Base-by-base conservation (phyloP, 306 rosid species). In the Herpetospermum pedunculosum region DNA sequence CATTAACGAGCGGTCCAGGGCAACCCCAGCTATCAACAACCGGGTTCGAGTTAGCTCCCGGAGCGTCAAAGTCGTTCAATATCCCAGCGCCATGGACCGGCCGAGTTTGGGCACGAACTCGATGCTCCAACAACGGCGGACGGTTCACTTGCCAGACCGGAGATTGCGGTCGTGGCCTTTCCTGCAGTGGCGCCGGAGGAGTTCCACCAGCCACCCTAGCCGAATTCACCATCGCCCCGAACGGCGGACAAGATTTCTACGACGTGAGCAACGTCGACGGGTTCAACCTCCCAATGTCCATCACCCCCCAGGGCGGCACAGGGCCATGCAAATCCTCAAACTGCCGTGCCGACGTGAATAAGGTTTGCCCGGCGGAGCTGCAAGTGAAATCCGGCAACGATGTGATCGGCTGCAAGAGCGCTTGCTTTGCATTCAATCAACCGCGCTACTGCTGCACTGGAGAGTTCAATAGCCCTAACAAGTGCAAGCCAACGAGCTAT, bases 361-460 rank as follows among this genome's bases (percentile, higher is more conserved):
- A 8, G 10, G 65, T 54, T 37, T 73, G 77, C 12, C 63, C 29
- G 0, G 1, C 8, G 0, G 49, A 73, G 37, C 21, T 73, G n/a
- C 77, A 73, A 5, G 65, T 73, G 47, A 53, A 21, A 48, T 10
- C 62, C 1, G 77, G 40, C 2, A 37, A 48, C 7, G 75, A 71
- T 10, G 75, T 71, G 9, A 71, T 71, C 21, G 58, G 11, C 1
- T 71, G 75, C 72, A 85, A 88, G 86, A 90, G 96, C 25, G 93
- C 87, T 7, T 88, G 93, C 1, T 0, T 50, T 75, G 87, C 77
- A 16, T 79, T 90, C 9, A 65, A 70, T 0, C 14, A 52, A 13
- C 84, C 85, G 0, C 14, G 78, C 1, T 90, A 85, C 32, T 91
- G 95, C 43, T 91, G 95, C 73, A 77, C 79, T 0, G 86, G 87